A percentile compares a stretch with the other conserved stretches of the same genome.
phyloP scores from a whole-genome alignment of 352 stramenopile genomes.

The Pelagophyceae sp. region DNA sequence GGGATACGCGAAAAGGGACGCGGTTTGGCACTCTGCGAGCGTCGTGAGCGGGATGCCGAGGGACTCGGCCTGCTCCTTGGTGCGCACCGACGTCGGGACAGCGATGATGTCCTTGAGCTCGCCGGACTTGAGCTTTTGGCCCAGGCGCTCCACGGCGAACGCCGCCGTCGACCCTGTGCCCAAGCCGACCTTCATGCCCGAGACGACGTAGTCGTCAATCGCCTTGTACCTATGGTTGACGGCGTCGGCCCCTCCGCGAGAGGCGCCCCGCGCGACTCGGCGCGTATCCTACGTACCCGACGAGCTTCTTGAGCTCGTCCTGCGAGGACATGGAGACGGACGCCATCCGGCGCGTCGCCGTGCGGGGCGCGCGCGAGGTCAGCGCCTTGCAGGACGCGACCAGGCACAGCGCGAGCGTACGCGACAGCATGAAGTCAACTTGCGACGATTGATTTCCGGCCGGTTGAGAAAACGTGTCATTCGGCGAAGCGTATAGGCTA shows the following conservation, averaged over 20 bases:
- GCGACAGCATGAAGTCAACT: no score
- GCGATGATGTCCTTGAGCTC: constrained; percentile 84
- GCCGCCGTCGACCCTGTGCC: constrained; percentile 95
- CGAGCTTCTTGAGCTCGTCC: constrained; percentile 60
- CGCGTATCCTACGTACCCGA: constrained; percentile 58
- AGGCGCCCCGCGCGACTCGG: not conserved
- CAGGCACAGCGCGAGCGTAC: no score
- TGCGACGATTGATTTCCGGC: no score
- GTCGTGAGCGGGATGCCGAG: constrained; percentile 65
- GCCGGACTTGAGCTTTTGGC: constrained; percentile 76
- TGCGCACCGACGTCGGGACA: constrained; percentile 94
- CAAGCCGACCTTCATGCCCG: constrained; percentile 91
- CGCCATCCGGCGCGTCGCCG: not conserved
- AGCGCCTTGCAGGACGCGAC: no score
- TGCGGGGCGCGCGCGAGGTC: no score
- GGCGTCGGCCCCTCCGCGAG: no score
- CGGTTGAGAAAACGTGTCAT: no score
- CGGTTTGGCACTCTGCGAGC: constrained; percentile 68
- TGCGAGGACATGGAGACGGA: constrained; percentile 33
- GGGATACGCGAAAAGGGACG: constrained; percentile 63
- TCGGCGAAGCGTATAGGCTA: no score
- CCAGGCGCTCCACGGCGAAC: constrained; percentile 91
- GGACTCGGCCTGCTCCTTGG: constrained; percentile 75
- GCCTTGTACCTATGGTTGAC: constrained; percentile 48
- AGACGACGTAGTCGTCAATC: constrained; percentile 79